Percentiles rank a stretch among this genome's conserved stretches.
These are phyloP conservation scores for Trichoderma sp. DNA, from an alignment of 2,329 filamentous ascomycete genomes.

Conservation along the genomic window DNA sequence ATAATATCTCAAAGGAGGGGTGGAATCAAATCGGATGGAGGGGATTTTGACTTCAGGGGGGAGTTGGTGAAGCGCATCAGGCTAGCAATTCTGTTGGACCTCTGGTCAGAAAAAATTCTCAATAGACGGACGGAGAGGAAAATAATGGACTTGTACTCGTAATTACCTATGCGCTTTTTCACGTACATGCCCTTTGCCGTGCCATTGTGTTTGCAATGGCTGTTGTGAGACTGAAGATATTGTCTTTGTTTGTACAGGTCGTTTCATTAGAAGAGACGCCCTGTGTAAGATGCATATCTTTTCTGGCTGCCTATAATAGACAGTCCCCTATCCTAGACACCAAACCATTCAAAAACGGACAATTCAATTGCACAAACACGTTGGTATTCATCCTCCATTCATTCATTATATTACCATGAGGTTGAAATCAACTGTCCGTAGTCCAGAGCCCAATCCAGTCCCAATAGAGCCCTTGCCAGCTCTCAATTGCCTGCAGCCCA, in stretches of 20 bases:
- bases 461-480: background rate
- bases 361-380: background rate
- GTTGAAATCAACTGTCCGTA: background rate
- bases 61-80: slow-evolving; percentile 16
- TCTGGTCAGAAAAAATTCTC: slow-evolving; percentile 28
- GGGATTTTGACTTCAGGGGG: slow-evolving; percentile 5
- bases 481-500: background rate
- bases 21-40: slow-evolving; percentile 2
- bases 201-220: background rate
- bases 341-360: background rate
- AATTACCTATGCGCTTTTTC: slow-evolving; percentile 36
- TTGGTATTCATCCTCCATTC: background rate
- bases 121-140: slow-evolving; percentile 37
- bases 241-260: background rate
- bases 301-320: background rate
- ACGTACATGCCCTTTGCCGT: slow-evolving; percentile 35
- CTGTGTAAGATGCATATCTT: background rate
- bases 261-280: background rate
- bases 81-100: slow-evolving; percentile 26
- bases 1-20: slow-evolving; percentile 6
- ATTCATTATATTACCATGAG: background rate
- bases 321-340: background rate
- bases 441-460: background rate
- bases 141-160: slow-evolving; percentile 42
- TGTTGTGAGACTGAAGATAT: background rate